Base-by-base conservation (phyloP, 2,329 filamentous ascomycete species). In the Sporothrix inflata region DNA sequence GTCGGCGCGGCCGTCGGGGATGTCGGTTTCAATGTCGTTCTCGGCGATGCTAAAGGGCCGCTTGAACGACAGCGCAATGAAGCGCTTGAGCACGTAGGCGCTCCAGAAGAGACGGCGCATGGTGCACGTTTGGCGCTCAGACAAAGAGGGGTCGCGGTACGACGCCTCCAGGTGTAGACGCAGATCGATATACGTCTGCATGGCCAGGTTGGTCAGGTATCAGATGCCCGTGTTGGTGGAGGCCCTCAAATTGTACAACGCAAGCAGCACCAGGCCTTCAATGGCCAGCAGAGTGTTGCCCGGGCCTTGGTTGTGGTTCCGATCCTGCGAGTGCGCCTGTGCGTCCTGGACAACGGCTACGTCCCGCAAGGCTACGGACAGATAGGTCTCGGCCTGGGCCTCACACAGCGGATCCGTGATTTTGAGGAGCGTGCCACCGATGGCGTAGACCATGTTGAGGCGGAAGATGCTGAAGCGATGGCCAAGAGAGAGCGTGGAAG, bases 181-280 rank as follows among this genome's bases (percentile, higher is more conserved):
- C 4, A 87, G 79, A 72, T 87, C 85, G 63, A 86, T 85, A 69
- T 83, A 84, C 5, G 83, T 87, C 51, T 85, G 82, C 83, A 87
- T 86, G 2, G 85, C 85, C 34, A 87, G 79, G 11, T 85, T 85
- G 49, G 85, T 84, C 81, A 86, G 84, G 75, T 86, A 86, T 85
- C 85, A 87, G 66, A 87, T 81, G 9, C 84, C 85, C 73, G 84
- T 83, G 51, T 83, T 85, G 0, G 84, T 85, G 9, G 83, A 81
- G 0, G 83, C 84, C 7, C 85, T 81, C 3, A 87, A 79, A 74
- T 86, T 84, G 74, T 86, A 87, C 2, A 87, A 78, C 4, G 86
- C 84, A 4, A 86, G 77, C 11, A 87, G 79, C 0, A 84, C 80
- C 82, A 86, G 86, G 6, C 85, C 84, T 73, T 86, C 84, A 24